phyloP scores from a whole-genome alignment of 169 alveolate genomes.

The Cryptosporidium baileyi region DNA sequence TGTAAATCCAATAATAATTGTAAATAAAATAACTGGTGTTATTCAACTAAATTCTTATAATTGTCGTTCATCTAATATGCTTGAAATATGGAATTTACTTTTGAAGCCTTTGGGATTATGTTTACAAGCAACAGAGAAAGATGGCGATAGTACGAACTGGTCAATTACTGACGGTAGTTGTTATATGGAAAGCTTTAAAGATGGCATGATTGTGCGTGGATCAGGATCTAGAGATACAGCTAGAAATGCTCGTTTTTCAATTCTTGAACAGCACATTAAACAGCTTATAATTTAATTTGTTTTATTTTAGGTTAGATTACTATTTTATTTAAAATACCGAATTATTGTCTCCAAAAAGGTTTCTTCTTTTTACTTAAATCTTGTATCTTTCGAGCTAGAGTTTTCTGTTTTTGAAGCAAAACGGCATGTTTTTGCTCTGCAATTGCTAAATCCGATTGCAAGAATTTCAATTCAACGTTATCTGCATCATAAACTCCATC shows the following conservation, averaged over 20 bases:
- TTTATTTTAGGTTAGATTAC: background rate
- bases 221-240: conserved; percentile 70
- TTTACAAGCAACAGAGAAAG: background rate
- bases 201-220: conserved; percentile 70
- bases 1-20: conserved; percentile 37
- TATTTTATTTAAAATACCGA: background rate
- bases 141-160: conserved; percentile 39
- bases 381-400: background rate
- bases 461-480: conserved; percentile 29
- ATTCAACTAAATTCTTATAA: conserved; percentile 37
- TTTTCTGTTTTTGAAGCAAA: background rate
- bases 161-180: conserved; percentile 65
- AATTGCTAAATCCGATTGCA: conserved; percentile 52
- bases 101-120: conserved; percentile 57
- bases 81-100: conserved; percentile 56
- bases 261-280: conserved; percentile 64
- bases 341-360: conserved; percentile 20
- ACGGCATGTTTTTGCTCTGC: conserved; percentile 58
- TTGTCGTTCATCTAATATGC: conserved; percentile 30
- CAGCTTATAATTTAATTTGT: conserved; percentile 23
- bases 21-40: conserved; percentile 54
- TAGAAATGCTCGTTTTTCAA: conserved; percentile 56
- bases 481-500: conserved; percentile 26
- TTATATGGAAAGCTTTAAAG: conserved; percentile 55
- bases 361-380: conserved; percentile 2